A percentile compares a stretch with the other conserved stretches of the same genome.
phyloP scores from a whole-genome alignment of 2,329 filamentous ascomycete species.

The Pseudodiploospora longispora region DNA sequence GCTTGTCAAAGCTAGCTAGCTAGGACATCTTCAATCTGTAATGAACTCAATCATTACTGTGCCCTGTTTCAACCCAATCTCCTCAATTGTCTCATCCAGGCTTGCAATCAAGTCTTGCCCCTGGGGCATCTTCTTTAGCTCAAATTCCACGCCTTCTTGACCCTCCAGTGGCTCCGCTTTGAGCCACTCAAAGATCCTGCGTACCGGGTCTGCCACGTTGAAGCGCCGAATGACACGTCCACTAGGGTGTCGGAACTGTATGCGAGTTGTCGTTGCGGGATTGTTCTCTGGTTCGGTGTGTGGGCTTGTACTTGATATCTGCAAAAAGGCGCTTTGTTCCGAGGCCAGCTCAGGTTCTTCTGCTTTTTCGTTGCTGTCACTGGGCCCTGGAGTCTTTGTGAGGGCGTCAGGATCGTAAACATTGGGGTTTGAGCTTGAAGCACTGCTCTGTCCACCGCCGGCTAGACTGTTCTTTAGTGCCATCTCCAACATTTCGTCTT shows the following conservation, averaged over 20 bases:
- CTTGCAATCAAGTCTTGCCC: constrained; percentile 75
- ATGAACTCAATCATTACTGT: constrained; percentile 93
- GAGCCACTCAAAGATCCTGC: constrained; percentile 89
- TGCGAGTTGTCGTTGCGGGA: constrained; percentile 68
- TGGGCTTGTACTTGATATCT: constrained; percentile 62
- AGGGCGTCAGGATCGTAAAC: constrained; percentile 79
- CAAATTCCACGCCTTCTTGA: constrained; percentile 71
- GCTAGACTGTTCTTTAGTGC: constrained; percentile 83
- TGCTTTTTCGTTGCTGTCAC: constrained; percentile 48
- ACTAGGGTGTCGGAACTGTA: constrained; percentile 83
- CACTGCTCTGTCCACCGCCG: constrained; percentile 22
- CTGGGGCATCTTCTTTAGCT: constrained; percentile 70
- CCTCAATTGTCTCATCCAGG: constrained; percentile 66
- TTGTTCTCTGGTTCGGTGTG: constrained; percentile 72
- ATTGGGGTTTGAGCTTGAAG: constrained; percentile 37
- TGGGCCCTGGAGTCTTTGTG: constrained; percentile 54
- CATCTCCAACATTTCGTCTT: constrained; percentile 95
- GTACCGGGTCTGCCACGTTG: constrained; percentile 63
- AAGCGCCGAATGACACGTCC: constrained; percentile 88
- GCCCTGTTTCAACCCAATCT: constrained; percentile 81
- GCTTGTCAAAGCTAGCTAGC: too few relatives aligned
- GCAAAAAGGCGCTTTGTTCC: constrained; percentile 47
- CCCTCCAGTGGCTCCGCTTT: constrained; percentile 80
- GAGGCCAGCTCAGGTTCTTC: constrained; percentile 13
- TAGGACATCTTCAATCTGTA: constrained; percentile 36